These are phyloP conservation scores for Tylopilus sp. DNA, from an alignment of 768 basidiomycete species.

Conservation along the genomic window DNA sequence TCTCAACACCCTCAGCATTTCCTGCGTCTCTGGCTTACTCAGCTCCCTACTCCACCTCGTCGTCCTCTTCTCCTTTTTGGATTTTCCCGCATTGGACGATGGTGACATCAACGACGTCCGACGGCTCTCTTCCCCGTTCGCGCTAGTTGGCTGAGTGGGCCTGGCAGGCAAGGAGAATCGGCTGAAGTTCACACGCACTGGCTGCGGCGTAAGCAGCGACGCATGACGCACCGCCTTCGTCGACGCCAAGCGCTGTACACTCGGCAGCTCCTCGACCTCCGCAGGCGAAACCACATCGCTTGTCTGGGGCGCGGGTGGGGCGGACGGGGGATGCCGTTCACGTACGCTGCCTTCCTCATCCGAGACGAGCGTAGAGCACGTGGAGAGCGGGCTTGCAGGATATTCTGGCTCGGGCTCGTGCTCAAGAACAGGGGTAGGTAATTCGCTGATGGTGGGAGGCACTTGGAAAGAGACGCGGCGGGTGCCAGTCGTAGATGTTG, in stretches of 20 bases:
- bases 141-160: neutral
- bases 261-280: neutral
- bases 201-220: constrained; percentile 14
- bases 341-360: neutral
- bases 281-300: neutral
- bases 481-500: no score
- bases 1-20: constrained; percentile 15
- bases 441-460: neutral
- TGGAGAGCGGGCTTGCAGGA: constrained; percentile 1
- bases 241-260: neutral
- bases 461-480: constrained; percentile 12
- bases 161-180: constrained; percentile 20
- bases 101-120: neutral
- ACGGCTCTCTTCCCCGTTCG: constrained; percentile 2
- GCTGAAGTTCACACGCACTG: constrained; percentile 1
- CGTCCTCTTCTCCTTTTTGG: constrained; percentile 14
- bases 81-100: neutral
- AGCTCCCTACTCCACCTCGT: constrained; percentile 18
- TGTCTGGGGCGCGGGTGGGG: neutral
- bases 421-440: no score
- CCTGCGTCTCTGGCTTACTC: constrained; percentile 22
- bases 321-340: neutral
- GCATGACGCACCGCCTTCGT: neutral
- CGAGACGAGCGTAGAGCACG: constrained; percentile 15
- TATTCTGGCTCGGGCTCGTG: no score